These are phyloP conservation scores for Cubamyces sp. DNA, from an alignment of 768 basidiomycete genomes.

Conservation along the genomic window DNA sequence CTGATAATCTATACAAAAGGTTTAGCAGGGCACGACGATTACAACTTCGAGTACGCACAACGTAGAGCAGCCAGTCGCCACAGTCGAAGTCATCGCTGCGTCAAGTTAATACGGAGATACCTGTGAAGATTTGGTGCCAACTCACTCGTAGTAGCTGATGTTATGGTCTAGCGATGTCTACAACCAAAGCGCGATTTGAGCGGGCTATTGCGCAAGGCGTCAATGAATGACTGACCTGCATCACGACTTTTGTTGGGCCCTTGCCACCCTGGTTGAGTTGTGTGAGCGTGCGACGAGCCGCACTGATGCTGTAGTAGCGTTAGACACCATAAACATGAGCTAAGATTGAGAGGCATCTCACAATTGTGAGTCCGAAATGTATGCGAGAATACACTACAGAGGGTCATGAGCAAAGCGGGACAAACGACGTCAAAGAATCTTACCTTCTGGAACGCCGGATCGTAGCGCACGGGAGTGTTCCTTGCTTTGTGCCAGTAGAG, in stretches of 20 bases:
- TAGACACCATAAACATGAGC: background rate
- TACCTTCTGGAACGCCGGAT: slow-evolving; percentile 78
- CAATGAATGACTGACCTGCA: slow-evolving; percentile 55
- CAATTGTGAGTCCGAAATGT: slow-evolving; percentile 82
- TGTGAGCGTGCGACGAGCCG: slow-evolving; percentile 56
- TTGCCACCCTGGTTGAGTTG: slow-evolving; percentile 35
- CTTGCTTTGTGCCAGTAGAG: slow-evolving; percentile 86
- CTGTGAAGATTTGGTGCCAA: background rate
- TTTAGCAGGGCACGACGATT: background rate
- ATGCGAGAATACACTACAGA: slow-evolving; percentile 73
- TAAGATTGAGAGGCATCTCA: slow-evolving; percentile 41
- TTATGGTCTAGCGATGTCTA: slow-evolving; percentile 80
- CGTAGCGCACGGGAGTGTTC: slow-evolving; percentile 61
- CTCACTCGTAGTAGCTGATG: slow-evolving; percentile 79
- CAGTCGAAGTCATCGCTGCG: slow-evolving; percentile 73
- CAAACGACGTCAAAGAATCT: background rate
- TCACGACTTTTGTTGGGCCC: slow-evolving; percentile 49
- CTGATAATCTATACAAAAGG: slow-evolving; percentile 56
- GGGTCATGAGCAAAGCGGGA: background rate
- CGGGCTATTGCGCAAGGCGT: background rate
- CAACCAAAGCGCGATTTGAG: background rate
- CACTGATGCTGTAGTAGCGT: slow-evolving; percentile 51
- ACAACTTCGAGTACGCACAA: slow-evolving; percentile 47
- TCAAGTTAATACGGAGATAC: background rate
- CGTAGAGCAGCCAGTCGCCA: slow-evolving; percentile 80